Conservation (phyloP, 305 asterid species). For the Rubia balearica region DNA sequence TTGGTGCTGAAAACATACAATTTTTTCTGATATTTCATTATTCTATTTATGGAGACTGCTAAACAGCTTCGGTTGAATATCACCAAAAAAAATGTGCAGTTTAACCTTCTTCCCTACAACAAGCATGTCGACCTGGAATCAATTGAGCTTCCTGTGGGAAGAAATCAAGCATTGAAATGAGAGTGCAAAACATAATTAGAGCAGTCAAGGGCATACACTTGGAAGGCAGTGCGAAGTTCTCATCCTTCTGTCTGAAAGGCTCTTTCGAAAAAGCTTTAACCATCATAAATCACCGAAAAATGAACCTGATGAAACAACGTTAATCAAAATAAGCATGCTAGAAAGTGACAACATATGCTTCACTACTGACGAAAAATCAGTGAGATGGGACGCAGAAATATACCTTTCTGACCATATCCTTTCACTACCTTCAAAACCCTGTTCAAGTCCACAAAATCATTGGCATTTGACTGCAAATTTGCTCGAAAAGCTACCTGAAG, state of each 20-base stretch:
- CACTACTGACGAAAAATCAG: background rate
- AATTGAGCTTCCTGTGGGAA: too few species aligned
- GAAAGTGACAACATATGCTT: background rate
- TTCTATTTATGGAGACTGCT: too few species aligned
- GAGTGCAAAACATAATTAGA: background rate
- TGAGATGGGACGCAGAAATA: background rate
- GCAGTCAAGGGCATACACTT: background rate
- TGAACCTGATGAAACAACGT: background rate
- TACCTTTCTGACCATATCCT: background rate
- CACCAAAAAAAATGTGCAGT: too few species aligned
- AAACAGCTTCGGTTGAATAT: too few species aligned
- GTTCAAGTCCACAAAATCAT: background rate
- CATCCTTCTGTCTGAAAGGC: background rate
- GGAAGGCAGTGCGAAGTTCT: conserved; percentile 3
- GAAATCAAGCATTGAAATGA: background rate
- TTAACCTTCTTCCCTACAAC: background rate
- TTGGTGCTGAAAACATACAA: too few species aligned
- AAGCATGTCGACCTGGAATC: too few species aligned
- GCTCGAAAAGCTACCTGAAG: background rate
- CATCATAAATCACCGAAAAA: background rate
- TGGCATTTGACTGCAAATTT: background rate
- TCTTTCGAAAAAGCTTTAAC: background rate
- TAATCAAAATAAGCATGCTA: background rate
- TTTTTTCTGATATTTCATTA: too few species aligned
- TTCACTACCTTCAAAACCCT: background rate